A percentile compares a stretch with the other conserved stretches of the same genome.
Conservation (phyloP, 192 early-diverging fungal genomes). For the Podila minutissima region DNA sequence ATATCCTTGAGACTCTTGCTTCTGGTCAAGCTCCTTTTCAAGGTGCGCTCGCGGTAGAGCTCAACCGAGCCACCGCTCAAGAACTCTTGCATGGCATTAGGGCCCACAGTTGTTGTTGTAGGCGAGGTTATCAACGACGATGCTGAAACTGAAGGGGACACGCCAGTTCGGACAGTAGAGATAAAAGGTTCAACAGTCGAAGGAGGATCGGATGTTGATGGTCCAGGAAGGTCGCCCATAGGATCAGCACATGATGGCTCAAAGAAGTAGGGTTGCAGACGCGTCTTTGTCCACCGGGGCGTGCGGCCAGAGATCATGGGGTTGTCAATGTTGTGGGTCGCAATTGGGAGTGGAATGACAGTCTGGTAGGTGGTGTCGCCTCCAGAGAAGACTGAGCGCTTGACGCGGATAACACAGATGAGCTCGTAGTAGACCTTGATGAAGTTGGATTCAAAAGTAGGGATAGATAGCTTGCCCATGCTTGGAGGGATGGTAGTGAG, state of each 20-base stretch:
- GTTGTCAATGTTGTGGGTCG: conserved; percentile 47
- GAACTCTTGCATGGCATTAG: conserved; percentile 43
- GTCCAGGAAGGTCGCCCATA: conserved; percentile 21
- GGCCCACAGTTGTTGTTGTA: background rate
- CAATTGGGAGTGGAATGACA: conserved; percentile 35
- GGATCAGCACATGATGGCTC: conserved; percentile 28
- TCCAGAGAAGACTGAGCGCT: conserved; percentile 41
- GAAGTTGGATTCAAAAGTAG: conserved; percentile 51
- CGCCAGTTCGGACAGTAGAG: background rate
- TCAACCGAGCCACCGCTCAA: conserved; percentile 35
- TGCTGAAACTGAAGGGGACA: conserved; percentile 18
- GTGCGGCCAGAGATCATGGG: conserved; percentile 41
- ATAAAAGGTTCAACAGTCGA: background rate
- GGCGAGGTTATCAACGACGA: conserved; percentile 9
- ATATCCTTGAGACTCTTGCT: conserved; percentile 50
- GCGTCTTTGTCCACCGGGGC: conserved; percentile 45
- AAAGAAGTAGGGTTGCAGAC: conserved; percentile 48
- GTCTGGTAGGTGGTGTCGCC: conserved; percentile 36
- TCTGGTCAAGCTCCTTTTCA: conserved; percentile 43
- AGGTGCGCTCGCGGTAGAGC: conserved; percentile 35
- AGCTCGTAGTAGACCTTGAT: conserved; percentile 46
- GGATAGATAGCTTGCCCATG: conserved; percentile 23
- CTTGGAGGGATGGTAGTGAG: conserved; percentile 40
- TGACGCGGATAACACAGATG: conserved; percentile 31
- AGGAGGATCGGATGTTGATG: background rate